Base-by-base conservation (phyloP, 2,329 filamentous ascomycete species). In the Pseudopyricularia cyperi region DNA sequence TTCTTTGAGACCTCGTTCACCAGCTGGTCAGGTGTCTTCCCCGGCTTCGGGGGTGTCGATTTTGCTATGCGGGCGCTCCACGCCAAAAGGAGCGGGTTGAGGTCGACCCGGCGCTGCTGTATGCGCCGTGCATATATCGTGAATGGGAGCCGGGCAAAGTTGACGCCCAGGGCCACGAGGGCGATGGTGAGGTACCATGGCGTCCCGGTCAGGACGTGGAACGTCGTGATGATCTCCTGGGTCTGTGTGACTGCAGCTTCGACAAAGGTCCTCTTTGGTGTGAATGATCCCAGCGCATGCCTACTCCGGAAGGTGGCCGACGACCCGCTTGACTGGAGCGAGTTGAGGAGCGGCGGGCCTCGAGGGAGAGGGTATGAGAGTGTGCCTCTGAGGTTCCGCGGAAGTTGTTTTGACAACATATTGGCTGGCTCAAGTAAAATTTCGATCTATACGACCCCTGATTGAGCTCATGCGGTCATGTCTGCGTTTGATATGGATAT, bases 151-250 rank as follows among this genome's bases (percentile, higher is more conserved):
- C 76, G 68, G 48, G 68, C 53, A 37, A 70, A 58, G 61, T 42
- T 58, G 46, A 60, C 55, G 35, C 54, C 54, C 2, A 78, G 55
- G 7, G 75, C 74, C 14, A 75, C 63, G n/a, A 75, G 64, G 4
- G 77, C 76, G 47, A 81, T 75, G 28, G 71, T 68, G 32, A 78
- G 56, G 57, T 68, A 78, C 77, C 77, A 81, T 1, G 76, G 75
- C 1, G 73, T 60, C 35, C 70, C 68, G 24, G 67, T 66, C 48
- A 59, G 39, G 24, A 54, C 53, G 58, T 81, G 76, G 9, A 74
- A 51, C 46, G 63, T 63, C 34, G 68, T 60, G 49, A 80, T 67
- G 54, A 68, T 58, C 50, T 71, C 62, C 32, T 74, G 69, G 3
- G 73, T 66, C 48, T 62, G 57, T 26, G 69, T 59, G 51, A 75